Conservation (phyloP, 371 early-diverging fungal species). For the Circinella minor region DNA sequence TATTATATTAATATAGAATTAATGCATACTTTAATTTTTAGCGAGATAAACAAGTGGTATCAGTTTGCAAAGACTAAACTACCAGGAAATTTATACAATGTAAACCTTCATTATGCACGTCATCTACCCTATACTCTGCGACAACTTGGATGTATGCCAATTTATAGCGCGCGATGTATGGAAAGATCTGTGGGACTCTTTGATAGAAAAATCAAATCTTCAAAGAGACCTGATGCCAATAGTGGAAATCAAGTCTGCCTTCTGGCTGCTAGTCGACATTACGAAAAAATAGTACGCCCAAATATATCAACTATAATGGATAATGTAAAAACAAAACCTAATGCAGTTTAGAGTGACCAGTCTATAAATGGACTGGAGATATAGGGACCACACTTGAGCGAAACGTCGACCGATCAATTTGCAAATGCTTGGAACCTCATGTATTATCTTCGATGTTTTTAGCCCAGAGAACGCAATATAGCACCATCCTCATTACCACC, state of each 20-base stretch:
- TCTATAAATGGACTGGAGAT: background rate
- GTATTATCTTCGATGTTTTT: background rate
- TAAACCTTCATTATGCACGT: background rate
- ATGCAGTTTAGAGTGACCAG: no score
- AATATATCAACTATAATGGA: background rate
- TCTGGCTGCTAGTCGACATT: background rate
- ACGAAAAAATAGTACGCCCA: background rate
- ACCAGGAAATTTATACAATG: background rate
- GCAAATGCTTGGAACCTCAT: background rate
- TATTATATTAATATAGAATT: background rate
- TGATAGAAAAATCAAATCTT: background rate
- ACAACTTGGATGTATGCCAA: background rate
- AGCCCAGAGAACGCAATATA: background rate
- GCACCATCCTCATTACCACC: background rate
- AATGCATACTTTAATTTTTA: background rate
- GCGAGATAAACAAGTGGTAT: background rate
- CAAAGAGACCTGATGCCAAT: background rate
- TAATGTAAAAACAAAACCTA: background rate
- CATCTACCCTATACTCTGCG: background rate
- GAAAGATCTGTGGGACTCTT: background rate
- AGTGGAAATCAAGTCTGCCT: background rate
- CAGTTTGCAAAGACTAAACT: background rate
- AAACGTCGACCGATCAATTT: background rate
- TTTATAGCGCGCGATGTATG: background rate
- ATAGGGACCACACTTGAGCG: background rate